Percentiles rank a stretch among this genome's conserved stretches.
Evolutionary conservation across 805 yeast species (phyloP).

Genomic region (Ogataea trehaloabstinens): DNA sequence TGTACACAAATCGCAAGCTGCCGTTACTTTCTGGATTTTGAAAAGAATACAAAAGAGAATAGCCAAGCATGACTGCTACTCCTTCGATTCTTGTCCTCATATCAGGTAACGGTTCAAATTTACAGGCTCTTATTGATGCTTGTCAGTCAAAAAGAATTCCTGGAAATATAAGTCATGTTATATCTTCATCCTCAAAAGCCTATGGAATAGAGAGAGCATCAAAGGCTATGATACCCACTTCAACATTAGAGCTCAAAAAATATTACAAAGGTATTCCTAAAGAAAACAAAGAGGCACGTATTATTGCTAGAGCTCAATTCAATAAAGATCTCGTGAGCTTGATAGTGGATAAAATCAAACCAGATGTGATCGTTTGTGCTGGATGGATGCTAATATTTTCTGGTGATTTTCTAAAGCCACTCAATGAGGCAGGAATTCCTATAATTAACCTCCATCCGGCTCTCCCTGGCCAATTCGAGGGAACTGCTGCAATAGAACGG

Average conservation of each 20-base stretch:
- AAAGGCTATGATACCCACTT: constrained; percentile 66
- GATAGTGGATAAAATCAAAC: constrained; percentile 54
- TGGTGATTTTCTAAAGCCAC: constrained; percentile 65
- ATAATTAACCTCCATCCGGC: constrained; percentile 97
- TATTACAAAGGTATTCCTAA: constrained; percentile 78
- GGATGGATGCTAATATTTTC: constrained; percentile 97
- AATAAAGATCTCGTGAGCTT: constrained; percentile 74
- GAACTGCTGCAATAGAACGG: constrained; percentile 94
- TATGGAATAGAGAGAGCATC: constrained; percentile 82
- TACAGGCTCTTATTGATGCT: constrained; percentile 91
- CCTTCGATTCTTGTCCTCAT: constrained; percentile 68
- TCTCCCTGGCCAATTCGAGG: constrained; percentile 94
- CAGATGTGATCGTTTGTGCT: constrained; percentile 92
- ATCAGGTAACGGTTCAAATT: constrained; percentile 93
- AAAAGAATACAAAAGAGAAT: too few species aligned
- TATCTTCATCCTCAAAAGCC: constrained; percentile 84
- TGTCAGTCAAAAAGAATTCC: constrained; percentile 36
- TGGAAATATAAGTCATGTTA: constrained; percentile 65
- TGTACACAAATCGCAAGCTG: too few species aligned
- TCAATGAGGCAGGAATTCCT: constrained; percentile 59
- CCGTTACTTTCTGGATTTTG: too few species aligned
- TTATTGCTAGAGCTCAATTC: constrained; percentile 62
- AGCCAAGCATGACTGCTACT: too few species aligned
- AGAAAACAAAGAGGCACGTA: constrained; percentile 57
- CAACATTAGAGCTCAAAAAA: constrained; percentile 63